Evolutionary conservation across 306 rosid genomes (phyloP).

Genomic region (Ceratonia siliqua): DNA sequence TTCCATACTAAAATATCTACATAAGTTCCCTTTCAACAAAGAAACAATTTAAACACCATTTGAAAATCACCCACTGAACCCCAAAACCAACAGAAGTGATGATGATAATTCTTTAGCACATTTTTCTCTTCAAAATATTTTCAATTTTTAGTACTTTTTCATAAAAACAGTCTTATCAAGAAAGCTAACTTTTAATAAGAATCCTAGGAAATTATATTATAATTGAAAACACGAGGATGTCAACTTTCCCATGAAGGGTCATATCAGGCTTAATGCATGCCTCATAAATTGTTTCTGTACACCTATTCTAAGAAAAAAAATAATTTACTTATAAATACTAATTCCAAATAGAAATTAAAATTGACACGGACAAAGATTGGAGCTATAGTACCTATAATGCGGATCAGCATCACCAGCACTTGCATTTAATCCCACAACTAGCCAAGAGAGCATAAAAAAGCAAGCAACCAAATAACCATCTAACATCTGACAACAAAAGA

Average conservation of each 20-base stretch:
- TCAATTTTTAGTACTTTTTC: background rate
- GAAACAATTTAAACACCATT: background rate
- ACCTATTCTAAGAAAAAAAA: background rate
- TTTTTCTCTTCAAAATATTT: background rate
- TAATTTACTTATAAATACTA: background rate
- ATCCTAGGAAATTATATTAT: background rate
- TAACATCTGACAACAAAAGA: slow-evolving; percentile 56
- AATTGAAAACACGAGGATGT: background rate
- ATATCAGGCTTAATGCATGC: background rate
- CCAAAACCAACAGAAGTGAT: background rate
- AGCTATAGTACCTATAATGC: slow-evolving; percentile 54
- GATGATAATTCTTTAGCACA: background rate
- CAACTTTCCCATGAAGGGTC: background rate
- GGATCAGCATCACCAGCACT: slow-evolving; percentile 86
- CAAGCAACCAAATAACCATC: slow-evolving; percentile 47
- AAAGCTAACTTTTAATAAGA: background rate
- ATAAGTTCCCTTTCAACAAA: background rate
- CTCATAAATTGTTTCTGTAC: background rate
- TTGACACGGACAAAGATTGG: background rate
- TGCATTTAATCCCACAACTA: slow-evolving; percentile 52
- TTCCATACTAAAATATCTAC: background rate
- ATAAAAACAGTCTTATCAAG: background rate
- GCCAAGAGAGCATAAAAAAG: slow-evolving; percentile 52
- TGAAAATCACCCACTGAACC: background rate
- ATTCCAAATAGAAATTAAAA: background rate